Base-by-base conservation (phyloP, 2,329 filamentous ascomycete genomes). In the Alternaria panax region DNA sequence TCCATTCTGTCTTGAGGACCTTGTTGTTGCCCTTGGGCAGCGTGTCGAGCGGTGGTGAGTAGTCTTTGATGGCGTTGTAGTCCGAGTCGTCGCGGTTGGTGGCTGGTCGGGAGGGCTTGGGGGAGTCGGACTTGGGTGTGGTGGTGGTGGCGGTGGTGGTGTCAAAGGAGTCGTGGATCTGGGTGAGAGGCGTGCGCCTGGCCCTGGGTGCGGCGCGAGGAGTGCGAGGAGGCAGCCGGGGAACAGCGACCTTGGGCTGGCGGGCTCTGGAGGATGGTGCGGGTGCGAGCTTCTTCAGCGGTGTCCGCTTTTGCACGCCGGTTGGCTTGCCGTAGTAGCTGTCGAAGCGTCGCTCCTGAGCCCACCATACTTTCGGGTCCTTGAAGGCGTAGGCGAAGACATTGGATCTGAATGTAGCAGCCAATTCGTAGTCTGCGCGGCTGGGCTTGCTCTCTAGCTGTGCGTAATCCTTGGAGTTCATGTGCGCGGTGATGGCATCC, bases 1-100 rank as follows among this genome's bases (percentile, higher is more conserved):
- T 95, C 92, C 92, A 96, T 63, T 96, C 92, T 25, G 92, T 89
- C 82, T 93, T 94, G 68, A 95, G 84, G 41, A 85, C 87, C 76
- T 92, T 92, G 51, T 85, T 80, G 70, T 88, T 88, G 66, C 81
- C 80, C 46, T 74, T 70, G 7, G 88, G 87, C 4, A 95, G 84
- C 2, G 89, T 88, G 55, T 82, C 80, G 41, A 88, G 73, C 0
- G 90, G 88, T 43, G 92, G 92, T 51, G 88, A 92, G 75, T 85
- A 91, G 76, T 97, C 87, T 6, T 85, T 84, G 30, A 96, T 83
- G 4, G 87, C 82, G 45, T 85, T 82, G 78, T 92, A 96, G 76
- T 96, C 90, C 74, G 91, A 92, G 75, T 96, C 92, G 75, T 95
- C 92, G 32, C 91, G 86, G 69, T 89, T 93, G 18, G 88, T 86